These are phyloP conservation scores for Fusarium sp. DNA, from an alignment of 2,329 filamentous ascomycete genomes.

Conservation along the genomic window DNA sequence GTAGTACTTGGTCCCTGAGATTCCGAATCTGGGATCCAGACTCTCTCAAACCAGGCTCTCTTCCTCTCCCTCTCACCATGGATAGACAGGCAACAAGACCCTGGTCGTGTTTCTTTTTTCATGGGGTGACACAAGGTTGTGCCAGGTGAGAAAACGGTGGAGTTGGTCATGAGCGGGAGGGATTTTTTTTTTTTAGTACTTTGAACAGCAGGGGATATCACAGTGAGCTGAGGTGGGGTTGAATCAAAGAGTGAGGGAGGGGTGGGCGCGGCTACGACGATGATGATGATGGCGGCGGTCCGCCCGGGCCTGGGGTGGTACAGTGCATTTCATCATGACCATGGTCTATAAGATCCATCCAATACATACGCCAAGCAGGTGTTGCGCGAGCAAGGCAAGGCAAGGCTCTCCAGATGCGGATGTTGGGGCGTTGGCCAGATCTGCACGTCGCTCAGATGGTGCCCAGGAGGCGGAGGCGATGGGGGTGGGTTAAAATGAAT, in stretches of 20 bases:
- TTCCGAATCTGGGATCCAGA: background rate
- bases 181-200: background rate
- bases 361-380: background rate
- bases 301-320: slow-evolving; percentile 11
- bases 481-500: slow-evolving; percentile 13
- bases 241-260: background rate
- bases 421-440: slow-evolving; percentile 17
- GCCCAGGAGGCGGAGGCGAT: slow-evolving; percentile 7
- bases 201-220: slow-evolving; percentile 14
- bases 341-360: background rate
- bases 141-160: slow-evolving; percentile 6
- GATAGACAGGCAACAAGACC: background rate
- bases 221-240: slow-evolving; percentile 23
- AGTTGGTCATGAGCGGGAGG: background rate
- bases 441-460: slow-evolving; percentile 37
- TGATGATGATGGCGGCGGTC: slow-evolving; percentile 6
- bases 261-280: background rate
- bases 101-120: background rate
- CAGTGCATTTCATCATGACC: background rate
- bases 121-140: slow-evolving; percentile 16
- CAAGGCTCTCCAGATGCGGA: slow-evolving; percentile 31
- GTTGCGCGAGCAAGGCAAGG: slow-evolving; percentile 8
- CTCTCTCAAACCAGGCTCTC: background rate
- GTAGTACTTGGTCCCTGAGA: slow-evolving; percentile 20
- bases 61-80: background rate